A percentile compares a stretch with the other conserved stretches of the same genome.
These are phyloP conservation scores for Macrophomina pseudophaseolina DNA, from an alignment of 2,329 filamentous ascomycete genomes.

Conservation along the genomic window DNA sequence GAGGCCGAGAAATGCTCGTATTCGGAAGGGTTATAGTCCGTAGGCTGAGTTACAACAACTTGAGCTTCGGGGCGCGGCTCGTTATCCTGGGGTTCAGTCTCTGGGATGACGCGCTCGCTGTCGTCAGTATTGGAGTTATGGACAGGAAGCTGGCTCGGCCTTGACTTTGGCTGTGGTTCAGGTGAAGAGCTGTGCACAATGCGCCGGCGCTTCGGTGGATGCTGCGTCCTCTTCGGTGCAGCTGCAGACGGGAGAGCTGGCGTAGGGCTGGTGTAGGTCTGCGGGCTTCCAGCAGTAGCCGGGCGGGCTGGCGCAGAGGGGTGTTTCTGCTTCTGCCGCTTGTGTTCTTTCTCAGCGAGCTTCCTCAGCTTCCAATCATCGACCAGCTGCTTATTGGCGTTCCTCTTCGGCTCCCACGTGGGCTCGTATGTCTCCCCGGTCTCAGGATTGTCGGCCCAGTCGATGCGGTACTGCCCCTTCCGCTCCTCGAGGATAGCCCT, in stretches of 20 bases:
- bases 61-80: not conserved
- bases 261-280: not conserved
- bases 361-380: constrained; percentile 41
- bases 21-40: constrained; percentile 33
- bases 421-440: constrained; percentile 56
- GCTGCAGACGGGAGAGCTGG: not conserved
- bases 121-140: not conserved
- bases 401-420: constrained; percentile 56
- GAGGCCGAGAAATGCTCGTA: constrained; percentile 35
- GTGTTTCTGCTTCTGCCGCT: not conserved
- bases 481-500: constrained; percentile 40
- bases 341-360: constrained; percentile 16
- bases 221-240: not conserved
- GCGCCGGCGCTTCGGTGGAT: constrained; percentile 24
- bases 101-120: not conserved
- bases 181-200: constrained; percentile 33
- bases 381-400: constrained; percentile 43
- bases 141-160: not conserved
- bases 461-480: constrained; percentile 55
- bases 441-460: constrained; percentile 61
- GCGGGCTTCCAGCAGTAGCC: constrained; percentile 6
- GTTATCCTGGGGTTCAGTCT: not conserved
- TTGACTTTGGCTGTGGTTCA: not conserved
- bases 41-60: constrained; percentile 27
- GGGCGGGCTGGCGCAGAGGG: not conserved